phyloP scores from a whole-genome alignment of 352 stramenopile species.

The Sclerospora graminicola region DNA sequence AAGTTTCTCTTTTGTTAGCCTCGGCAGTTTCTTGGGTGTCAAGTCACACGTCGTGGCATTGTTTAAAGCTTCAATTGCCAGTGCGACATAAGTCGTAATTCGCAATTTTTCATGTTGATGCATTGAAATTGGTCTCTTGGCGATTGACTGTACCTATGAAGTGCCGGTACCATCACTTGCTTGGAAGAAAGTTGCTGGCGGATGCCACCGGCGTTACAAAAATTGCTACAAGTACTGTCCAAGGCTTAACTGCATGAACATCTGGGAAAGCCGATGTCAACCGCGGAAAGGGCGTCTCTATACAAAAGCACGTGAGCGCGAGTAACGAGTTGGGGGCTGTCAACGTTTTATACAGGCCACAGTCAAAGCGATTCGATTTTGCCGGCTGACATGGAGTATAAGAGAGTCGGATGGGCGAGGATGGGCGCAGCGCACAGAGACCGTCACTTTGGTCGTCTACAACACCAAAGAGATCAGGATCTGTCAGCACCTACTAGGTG shows the following conservation, averaged over 20 bases:
- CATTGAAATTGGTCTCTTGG: neutral
- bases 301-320: conserved; percentile 19
- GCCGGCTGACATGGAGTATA: neutral
- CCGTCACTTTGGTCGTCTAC: neutral
- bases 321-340: conserved; percentile 16
- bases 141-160: neutral
- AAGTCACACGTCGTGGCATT: conserved; percentile 5
- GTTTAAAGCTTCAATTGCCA: conserved; percentile 22
- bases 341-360: neutral
- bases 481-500: neutral
- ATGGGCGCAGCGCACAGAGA: neutral
- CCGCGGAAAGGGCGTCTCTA: conserved; percentile 9
- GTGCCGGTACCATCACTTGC: too few species aligned
- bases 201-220: neutral
- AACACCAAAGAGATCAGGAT: neutral
- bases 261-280: conserved; percentile 22
- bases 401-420: neutral
- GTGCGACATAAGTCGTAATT: conserved; percentile 5
- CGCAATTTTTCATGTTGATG: neutral
- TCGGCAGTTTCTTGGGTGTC: conserved; percentile 2
- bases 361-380: neutral
- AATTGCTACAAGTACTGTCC: conserved; percentile 1
- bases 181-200: too few species aligned
- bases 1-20: too few species aligned
- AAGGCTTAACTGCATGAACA: conserved; percentile 5